Evolutionary conservation across 73 alveolate species (phyloP).

Genomic region (Paraurostyla sp.): DNA sequence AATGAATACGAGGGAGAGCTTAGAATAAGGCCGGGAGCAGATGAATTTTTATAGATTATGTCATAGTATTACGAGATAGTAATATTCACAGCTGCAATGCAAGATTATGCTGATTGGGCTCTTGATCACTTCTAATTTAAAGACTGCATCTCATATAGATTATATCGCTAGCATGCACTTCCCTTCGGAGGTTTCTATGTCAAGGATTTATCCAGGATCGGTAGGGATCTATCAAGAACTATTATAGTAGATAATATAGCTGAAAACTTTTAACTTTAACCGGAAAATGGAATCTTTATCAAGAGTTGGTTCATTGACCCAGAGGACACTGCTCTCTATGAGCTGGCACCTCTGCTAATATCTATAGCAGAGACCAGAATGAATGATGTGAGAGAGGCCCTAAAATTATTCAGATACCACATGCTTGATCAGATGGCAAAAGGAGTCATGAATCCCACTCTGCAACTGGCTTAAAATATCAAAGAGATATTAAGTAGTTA

Average conservation of each 20-base stretch:
- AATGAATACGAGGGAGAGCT: slow-evolving; percentile 72
- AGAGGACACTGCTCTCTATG: slow-evolving; percentile 85
- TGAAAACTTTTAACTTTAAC: slow-evolving; percentile 87
- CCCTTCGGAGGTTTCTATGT: slow-evolving; percentile 79
- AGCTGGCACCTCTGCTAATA: slow-evolving; percentile 81
- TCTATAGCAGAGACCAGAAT: slow-evolving; percentile 77
- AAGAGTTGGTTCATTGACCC: slow-evolving; percentile 91
- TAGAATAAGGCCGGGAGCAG: slow-evolving; percentile 90
- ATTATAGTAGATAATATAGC: slow-evolving; percentile 91
- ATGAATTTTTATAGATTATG: slow-evolving; percentile 81
- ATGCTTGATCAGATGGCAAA: slow-evolving; percentile 85
- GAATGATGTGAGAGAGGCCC: slow-evolving; percentile 88
- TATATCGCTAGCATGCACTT: slow-evolving; percentile 89
- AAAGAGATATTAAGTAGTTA: background rate
- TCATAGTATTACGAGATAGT: slow-evolving; percentile 89
- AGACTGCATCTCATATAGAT: slow-evolving; percentile 82
- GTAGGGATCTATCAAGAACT: slow-evolving; percentile 86
- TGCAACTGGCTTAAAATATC: slow-evolving; percentile 39
- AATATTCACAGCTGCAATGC: slow-evolving; percentile 91
- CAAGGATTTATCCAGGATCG: slow-evolving; percentile 86
- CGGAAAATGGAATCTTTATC: slow-evolving; percentile 91
- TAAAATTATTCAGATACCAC: slow-evolving; percentile 87
- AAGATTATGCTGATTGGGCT: slow-evolving; percentile 94
- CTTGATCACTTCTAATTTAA: slow-evolving; percentile 83
- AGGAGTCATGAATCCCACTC: slow-evolving; percentile 81